A percentile compares a stretch with the other conserved stretches of the same genome.
phyloP scores from a whole-genome alignment of 352 stramenopile species.

The Globisporangium echinulatum region DNA sequence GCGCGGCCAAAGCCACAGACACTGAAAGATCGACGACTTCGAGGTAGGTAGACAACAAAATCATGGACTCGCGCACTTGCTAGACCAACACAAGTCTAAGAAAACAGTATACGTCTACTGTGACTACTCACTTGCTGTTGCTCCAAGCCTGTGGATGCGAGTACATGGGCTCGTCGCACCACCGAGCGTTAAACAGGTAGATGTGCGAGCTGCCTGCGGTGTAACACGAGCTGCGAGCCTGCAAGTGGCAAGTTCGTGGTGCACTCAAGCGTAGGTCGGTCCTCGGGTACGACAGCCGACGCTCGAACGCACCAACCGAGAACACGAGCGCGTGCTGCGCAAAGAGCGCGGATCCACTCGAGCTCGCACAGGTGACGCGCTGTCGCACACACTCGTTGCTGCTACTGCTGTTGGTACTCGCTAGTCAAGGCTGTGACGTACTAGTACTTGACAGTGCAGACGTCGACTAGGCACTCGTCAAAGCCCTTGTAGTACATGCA shows the following conservation, averaged over 20 bases:
- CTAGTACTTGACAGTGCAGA: background rate
- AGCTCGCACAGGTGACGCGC: constrained; percentile 45
- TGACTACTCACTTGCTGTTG: too few relatives aligned
- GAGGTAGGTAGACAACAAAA: too few relatives aligned
- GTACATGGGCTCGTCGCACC: too few relatives aligned
- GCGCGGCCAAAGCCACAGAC: too few relatives aligned
- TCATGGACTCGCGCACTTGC: too few relatives aligned
- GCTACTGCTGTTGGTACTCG: constrained; percentile 17
- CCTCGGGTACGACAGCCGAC: constrained; percentile 58
- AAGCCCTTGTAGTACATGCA: too few relatives aligned
- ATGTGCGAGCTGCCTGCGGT: constrained; percentile 11
- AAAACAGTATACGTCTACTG: too few relatives aligned
- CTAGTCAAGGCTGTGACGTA: background rate
- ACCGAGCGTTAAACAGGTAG: too few relatives aligned
- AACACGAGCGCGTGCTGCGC: constrained; percentile 44
- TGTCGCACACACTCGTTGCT: constrained; percentile 20
- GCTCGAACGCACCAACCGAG: constrained; percentile 29
- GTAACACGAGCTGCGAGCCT: constrained; percentile 29
- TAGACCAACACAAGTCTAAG: too few relatives aligned
- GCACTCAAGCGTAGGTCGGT: constrained; percentile 39
- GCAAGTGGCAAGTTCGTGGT: constrained; percentile 44
- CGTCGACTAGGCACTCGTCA: background rate
- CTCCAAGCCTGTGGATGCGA: too few relatives aligned
- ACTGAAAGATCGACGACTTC: too few relatives aligned
- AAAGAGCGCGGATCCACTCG: constrained; percentile 56